Base-by-base conservation (phyloP, 2,329 filamentous ascomycete species). In the Magnaporthiopsis rhizophila region DNA sequence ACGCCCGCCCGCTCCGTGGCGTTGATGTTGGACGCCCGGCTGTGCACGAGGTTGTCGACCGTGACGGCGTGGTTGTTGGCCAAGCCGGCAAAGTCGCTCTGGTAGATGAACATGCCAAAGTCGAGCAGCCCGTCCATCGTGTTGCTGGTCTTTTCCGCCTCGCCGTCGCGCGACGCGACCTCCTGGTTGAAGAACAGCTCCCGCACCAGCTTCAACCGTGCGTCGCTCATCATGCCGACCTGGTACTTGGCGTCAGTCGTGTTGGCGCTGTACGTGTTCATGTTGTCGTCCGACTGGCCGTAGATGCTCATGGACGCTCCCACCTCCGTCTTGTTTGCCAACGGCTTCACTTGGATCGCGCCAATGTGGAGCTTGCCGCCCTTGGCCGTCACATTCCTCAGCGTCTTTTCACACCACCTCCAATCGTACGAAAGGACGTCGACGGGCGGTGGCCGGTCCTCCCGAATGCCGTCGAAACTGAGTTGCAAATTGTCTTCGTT, bases 1-100 rank as follows among this genome's bases (percentile, higher is more conserved):
- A 64, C 38, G 3, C 73, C 72, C 0, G 30, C 30, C 21, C 70
- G 60, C 11, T 63, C 56, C 2, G 59, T 66, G 6, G 65, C 66
- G 6, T 64, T 53, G 11, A 9, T 18, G 58, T 69, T 71, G 21
- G 45, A 53, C 15, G 18, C 45, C 45, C 45, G n/a, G 45, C 45
- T 53, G 45, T 53, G 45, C 21, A 53, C 6, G 7, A 58, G 7
- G 26, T 58, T 28, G 58, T 60, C 58, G 26, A 68, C 69, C 8
- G 68, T 68, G 0, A 61, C 24, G 12, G 60, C 38, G 6, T 50
- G 18, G 28, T 64, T 65, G 13, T 69, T 61, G 9, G 71, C 66
- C 60, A 69, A 67, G n/a, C 67, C 64, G 3, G 65, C 66, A 2
- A 70, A 24, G 45, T 53, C 45, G 45, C 7, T n/a, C 45, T 53